Evolutionary conservation across 2,329 filamentous ascomycete genomes (phyloP), one percentile per base, ranked within the genome.

Genomic region (Calonectria fujianensis): DNA sequence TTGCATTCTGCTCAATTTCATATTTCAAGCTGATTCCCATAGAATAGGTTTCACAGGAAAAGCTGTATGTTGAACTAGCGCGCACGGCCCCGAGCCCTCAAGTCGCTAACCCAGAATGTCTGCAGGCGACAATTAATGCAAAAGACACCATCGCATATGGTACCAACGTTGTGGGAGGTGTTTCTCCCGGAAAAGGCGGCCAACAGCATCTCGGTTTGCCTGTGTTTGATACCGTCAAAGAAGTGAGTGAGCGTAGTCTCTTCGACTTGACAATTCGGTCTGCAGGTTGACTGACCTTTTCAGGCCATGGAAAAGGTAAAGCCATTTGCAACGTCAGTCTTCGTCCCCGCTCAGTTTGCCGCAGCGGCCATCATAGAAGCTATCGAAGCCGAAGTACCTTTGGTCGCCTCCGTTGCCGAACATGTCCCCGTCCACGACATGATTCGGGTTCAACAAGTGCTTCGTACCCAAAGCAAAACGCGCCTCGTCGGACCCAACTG

Each of bases 381-480:
- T 1, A 93, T 96, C 72, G 94, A 94, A 81, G 94, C 94, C 0
- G 94, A 96, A 81, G 92, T 96, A 0, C 93, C 94, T 0, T 88
- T 96, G 1, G 92, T 96, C 27, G 93, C 96, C 7, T 93, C 94
- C 7, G 94, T 96, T 9, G 94, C 94, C 8, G 94, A 96, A 82
- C 94, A 96, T 82, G 93, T 96, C 39, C 94, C 94, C 0, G 85
- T 95, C 24, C 94, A 96, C 82, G 94, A 96, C 80, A 93, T 96
- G 82, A 88, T 96, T 77, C 90, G 93, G 85, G 85, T 90, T 67
- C 92, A 95, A 67, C 92, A 92, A 29, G 92, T 95, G 66, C 88
- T 96, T 7, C 88, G 91, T 75, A 94, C 93, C 0, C 94, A 96
- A 82, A 92, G 89, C 1, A 93, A 91, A 78, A 94, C 93, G 0